phyloP scores from a whole-genome alignment of 2,329 filamentous ascomycete species.

The Nakataea oryzae region DNA sequence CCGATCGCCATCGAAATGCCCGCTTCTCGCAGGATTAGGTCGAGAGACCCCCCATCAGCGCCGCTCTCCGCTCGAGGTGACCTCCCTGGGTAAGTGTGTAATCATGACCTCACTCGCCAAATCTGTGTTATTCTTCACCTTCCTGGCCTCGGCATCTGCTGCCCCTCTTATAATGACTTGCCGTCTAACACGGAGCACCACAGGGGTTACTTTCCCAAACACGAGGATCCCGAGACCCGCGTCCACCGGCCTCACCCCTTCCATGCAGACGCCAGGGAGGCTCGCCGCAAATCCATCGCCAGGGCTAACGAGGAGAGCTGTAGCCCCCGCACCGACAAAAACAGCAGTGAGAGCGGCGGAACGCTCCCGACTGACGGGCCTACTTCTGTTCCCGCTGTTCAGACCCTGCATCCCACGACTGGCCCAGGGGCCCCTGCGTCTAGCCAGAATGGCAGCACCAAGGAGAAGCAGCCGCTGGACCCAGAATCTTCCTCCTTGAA shows the following conservation, averaged over 20 bases:
- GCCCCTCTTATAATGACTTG: not conserved
- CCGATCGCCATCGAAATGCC: conserved; percentile 46
- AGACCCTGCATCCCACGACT: no score
- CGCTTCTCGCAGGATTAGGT: conserved; percentile 25
- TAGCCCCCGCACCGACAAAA: not conserved
- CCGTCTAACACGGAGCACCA: not conserved
- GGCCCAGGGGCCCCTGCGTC: not conserved
- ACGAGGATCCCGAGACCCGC: conserved; percentile 40
- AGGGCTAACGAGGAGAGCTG: conserved; percentile 6
- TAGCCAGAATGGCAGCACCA: not conserved
- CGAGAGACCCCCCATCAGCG: conserved; percentile 32
- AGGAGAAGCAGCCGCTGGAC: not conserved
- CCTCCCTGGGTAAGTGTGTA: conserved; percentile 39
- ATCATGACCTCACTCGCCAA: not conserved
- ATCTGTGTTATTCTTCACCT: no score
- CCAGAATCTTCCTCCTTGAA: not conserved
- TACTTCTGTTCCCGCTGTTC: not conserved
- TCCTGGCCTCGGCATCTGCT: no score
- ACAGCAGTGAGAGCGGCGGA: not conserved
- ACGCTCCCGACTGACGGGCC: not conserved
- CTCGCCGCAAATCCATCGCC: conserved; percentile 22
- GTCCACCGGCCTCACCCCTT: conserved; percentile 43
- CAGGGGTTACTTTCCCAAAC: conserved; percentile 51
- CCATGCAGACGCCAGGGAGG: conserved; percentile 28
- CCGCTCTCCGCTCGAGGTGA: conserved; percentile 49